Evolutionary conservation across 2,329 filamentous ascomycete genomes (phyloP), one percentile per base, ranked within the genome.

Genomic region (Paraphoma chrysanthemicola): DNA sequence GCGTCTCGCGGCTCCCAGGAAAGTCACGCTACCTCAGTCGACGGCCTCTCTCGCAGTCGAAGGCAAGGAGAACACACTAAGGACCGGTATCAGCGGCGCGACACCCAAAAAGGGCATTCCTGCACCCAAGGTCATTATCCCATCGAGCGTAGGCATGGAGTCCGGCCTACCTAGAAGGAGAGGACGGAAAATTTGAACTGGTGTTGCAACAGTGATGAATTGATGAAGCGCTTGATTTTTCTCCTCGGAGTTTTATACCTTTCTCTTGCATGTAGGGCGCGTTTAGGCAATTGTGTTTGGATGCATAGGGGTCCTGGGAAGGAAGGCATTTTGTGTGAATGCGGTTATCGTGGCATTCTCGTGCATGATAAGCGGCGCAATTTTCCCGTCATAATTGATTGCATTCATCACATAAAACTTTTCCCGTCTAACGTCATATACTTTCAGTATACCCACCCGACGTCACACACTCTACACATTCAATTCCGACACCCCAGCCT

Each of bases 1-100:
- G 44, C 65, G 73, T 8, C 67, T 78, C 6, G 72, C 73, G 1
- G 70, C 73, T 0, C 74, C 75, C 0, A 72, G 63, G 53, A 76
- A 71, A 28, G 69, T 77, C 10, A 72, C 72, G 31, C 54, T 78
- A 2, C 71, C 73, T 1, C 66, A 68, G 6, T 57, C 66, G 2
- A 33, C 63, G 6, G 17, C 61, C 0, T 44, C 62, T 12, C 16
- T 48, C 2, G 14, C 57, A 6, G 56, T 51, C 1, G 63, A 69
- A 18, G 66, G 63, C n/a, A 70, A 70, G 57, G 66, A 72, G 48
- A 74, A 71, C 45, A 51, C 62, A 16, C 60, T 60, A 12, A 52
- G 56, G 11, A 46, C 44, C 3, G 58, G 63, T 1, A 51, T 72
- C 12, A 56, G 52, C n/a, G 59, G 47, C 8, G 62, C 63, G 11